Percentiles rank a stretch among this genome's conserved stretches.
Evolutionary conservation across 2,329 filamentous ascomycete genomes (phyloP).

Genomic region (Pseudofabraea citricarpa): DNA sequence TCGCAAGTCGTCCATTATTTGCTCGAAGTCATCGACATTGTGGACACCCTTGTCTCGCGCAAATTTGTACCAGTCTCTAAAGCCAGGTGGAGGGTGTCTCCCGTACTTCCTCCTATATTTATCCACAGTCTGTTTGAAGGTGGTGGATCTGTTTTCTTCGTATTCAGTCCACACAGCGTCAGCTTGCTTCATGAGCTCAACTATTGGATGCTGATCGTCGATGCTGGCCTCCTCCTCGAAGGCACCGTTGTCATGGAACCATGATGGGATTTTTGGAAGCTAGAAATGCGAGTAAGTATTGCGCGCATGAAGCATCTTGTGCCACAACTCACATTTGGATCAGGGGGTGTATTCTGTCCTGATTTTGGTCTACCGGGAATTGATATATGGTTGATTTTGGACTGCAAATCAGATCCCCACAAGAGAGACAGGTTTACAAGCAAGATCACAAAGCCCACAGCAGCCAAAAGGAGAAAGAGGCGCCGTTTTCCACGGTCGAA

Average conservation of each 20-base stretch:
- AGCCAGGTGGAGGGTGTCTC: constrained; percentile 59
- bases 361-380: constrained; percentile 14
- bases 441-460: constrained; percentile 17
- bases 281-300: constrained; percentile 8
- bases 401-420: constrained; percentile 18
- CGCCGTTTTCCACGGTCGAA: constrained; percentile 20
- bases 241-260: constrained; percentile 18
- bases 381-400: constrained; percentile 19
- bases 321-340: constrained; percentile 15
- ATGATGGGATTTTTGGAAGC: constrained; percentile 20
- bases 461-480: constrained; percentile 17
- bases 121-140: constrained; percentile 45
- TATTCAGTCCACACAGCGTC: constrained; percentile 25
- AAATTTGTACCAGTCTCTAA: constrained; percentile 54
- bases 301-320: no score
- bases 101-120: constrained; percentile 52
- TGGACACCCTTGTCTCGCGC: constrained; percentile 47
- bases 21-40: constrained; percentile 58
- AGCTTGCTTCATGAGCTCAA: constrained; percentile 25
- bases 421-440: constrained; percentile 23
- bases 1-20: constrained; percentile 57
- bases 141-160: constrained; percentile 34
- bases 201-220: constrained; percentile 26
- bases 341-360: constrained; percentile 8
- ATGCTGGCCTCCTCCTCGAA: constrained; percentile 20